These are phyloP conservation scores for Lentinus tigrinus DNA, from an alignment of 768 basidiomycete species.

Conservation along the genomic window DNA sequence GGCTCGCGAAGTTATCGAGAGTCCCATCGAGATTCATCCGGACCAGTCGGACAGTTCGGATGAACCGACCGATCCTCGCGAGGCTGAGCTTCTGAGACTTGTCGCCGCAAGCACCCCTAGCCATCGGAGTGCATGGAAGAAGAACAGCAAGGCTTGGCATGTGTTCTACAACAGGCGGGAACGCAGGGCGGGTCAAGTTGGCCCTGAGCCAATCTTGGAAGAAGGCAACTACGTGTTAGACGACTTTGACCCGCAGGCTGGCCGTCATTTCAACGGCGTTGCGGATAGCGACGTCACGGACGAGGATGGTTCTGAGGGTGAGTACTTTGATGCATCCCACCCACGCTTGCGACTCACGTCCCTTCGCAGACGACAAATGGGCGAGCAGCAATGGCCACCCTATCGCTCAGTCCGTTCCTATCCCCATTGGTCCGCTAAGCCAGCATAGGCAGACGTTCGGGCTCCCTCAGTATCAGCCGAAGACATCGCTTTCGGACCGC, in stretches of 20 bases:
- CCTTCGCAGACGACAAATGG: constrained; percentile 11
- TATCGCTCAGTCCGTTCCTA: constrained; percentile 59
- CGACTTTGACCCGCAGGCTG: constrained; percentile 9
- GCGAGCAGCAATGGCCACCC: neutral
- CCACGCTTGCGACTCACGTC: neutral
- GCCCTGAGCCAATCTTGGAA: constrained; percentile 25
- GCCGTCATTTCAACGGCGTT: constrained; percentile 2
- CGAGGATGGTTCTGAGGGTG: constrained; percentile 11
- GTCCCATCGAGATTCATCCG: constrained; percentile 12
- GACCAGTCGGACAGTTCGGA: constrained; percentile 12
- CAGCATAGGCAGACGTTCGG: constrained; percentile 39
- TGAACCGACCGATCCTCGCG: constrained; percentile 35
- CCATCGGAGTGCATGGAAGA: constrained; percentile 70
- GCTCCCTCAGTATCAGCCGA: constrained; percentile 58
- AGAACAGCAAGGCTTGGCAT: constrained; percentile 63
- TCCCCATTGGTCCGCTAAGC: constrained; percentile 48
- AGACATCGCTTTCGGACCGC: constrained; percentile 43
- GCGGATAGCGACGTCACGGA: constrained; percentile 16
- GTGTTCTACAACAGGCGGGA: constrained; percentile 46
- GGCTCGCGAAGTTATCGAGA: constrained; percentile 15
- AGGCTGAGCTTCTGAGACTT: constrained; percentile 55
- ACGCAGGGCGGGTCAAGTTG: constrained; percentile 11
- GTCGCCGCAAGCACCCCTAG: constrained; percentile 72
- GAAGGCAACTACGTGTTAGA: constrained; percentile 28
- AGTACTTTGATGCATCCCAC: neutral